Evolutionary conservation across 2,329 filamentous ascomycete genomes (phyloP), one percentile per base, ranked within the genome.

Genomic region (Atkinsonella hypoxylon): DNA sequence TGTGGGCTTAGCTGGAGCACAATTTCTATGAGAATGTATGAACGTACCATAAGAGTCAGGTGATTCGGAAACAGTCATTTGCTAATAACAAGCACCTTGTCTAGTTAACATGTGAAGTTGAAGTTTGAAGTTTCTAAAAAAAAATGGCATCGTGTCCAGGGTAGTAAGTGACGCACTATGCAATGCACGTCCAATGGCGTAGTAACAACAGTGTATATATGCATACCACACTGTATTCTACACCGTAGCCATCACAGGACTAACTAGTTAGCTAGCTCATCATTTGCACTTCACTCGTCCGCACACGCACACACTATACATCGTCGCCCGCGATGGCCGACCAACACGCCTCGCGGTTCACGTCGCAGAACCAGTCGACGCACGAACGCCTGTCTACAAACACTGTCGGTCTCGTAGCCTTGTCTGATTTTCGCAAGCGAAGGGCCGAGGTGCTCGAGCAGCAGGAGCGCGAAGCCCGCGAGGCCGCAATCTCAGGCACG

Each of bases 351-450:
- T 75, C 77, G 51, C 81, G 85, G 54, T 95, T 95, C 68, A 83
- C 83, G 1, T 75, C 83, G 41, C 86, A 90, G 62, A 83, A 82
- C 55, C 76, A 84, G 58, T 86, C 86, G 1, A 86, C 87, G 1
- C 81, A 91, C 65, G 84, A 95, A 62, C 76, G 89, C 13, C 76
- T 95, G 45, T 91, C 91, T 53, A 87, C 82, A 49, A 83, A 89
- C 62, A 95, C 89, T 0, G 89, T 96, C 57, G 93, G 93, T 40
- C 82, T 98, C 2, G 91, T 97, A 49, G 81, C 87, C 52, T 82
- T 96, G 42, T 89, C 87, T 57, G 93, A 97, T 64, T 97, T 95
- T 67, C 89, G 91, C 67, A 97, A 98, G 71, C 83, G 93, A 53
- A 88, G 91, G 67, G 90, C 89, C 59, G 89, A 96, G 68, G 88